Base-by-base conservation (phyloP, 2,329 filamentous ascomycete genomes). In the Aphanoascus verrucosus region DNA sequence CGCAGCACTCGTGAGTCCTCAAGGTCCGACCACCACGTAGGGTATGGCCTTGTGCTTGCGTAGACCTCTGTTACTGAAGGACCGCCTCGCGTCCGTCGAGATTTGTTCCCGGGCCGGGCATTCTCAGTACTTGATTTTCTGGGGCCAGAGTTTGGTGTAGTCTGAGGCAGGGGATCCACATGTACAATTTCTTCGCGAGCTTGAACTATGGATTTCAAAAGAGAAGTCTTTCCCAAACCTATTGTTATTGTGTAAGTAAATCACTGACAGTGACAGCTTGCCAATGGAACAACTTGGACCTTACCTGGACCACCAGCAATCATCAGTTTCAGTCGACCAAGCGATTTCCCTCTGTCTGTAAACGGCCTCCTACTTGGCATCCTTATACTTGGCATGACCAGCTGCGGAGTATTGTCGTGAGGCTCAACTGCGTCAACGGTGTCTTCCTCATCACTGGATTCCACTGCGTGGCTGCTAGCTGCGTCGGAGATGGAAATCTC, bases 361-460 rank as follows among this genome's bases (percentile, higher is more conserved):
- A 97, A 97, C 0, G 90, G 90, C 49, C 89, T 79, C 48, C 93
- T 82, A 56, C 82, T 86, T 2, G 93, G 91, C 80, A 98, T 93
- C 57, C 81, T 83, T 62, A 98, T 84, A 64, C 89, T 95, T 4
- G 93, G 93, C 93, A 98, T 98, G 56, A 98, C 87, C n/a, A 98
- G 78, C 68, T 97, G 90, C n/a, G 73, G 72, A 11, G 71, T 62
- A 63, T 72, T 68, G 55, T 70, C 68, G 28, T 64, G 62, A 2
- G 67, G 52, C 47, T 63, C 62, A 8, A 62, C 61, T 7, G 66
- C 65, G 6, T 58, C 60, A 8, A 56, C 52, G 11, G 56, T 49
- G 15, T 65, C 64, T 65, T 79, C 83, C 63, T 81, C 73, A 60
- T 83, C 72, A 58, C 76, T 71, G 62, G 77, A 81, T 14, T 68